These are phyloP conservation scores for Lophiostoma macrostomum DNA, from an alignment of 495 filamentous ascomycete genomes.

Conservation along the genomic window DNA sequence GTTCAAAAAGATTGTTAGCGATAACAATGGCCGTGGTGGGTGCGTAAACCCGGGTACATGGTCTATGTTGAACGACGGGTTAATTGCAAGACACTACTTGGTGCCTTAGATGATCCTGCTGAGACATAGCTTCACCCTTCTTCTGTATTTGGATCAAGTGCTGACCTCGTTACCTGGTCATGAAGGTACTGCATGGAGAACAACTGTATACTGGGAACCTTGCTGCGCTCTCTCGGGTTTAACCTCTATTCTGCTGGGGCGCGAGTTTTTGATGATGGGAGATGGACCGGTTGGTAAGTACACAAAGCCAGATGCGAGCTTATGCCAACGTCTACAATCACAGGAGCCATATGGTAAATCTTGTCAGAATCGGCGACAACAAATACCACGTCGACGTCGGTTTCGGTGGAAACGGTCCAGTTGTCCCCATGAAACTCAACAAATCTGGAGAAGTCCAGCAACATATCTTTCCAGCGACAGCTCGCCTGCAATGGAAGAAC, in stretches of 20 bases:
- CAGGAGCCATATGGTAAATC: conserved; percentile 66
- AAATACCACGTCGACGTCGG: conserved; percentile 67
- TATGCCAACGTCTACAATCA: neutral
- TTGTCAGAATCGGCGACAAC: conserved; percentile 53
- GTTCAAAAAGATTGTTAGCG: conserved; percentile 61
- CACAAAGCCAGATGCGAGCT: too few relatives aligned
- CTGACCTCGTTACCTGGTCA: too few relatives aligned
- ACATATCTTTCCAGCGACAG: conserved; percentile 48
- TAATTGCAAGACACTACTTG: too few relatives aligned
- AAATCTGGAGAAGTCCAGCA: conserved; percentile 37
- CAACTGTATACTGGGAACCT: conserved; percentile 62
- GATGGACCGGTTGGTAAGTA: conserved; percentile 37
- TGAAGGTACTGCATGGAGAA: conserved; percentile 78
- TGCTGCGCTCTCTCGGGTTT: conserved; percentile 63
- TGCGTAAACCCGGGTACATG: too few relatives aligned
- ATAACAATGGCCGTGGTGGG: conserved; percentile 56
- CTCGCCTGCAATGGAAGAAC: conserved; percentile 48
- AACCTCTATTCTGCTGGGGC: conserved; percentile 52
- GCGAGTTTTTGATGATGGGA: conserved; percentile 34
- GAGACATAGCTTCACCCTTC: too few relatives aligned
- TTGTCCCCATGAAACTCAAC: conserved; percentile 52
- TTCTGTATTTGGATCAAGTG: too few relatives aligned
- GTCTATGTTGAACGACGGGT: too few relatives aligned
- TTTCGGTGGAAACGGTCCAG: conserved; percentile 64
- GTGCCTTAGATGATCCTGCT: too few relatives aligned